A percentile compares a stretch with the other conserved stretches of the same genome.
phyloP scores from a whole-genome alignment of 2,329 filamentous ascomycete species.

The Aspergillus carbonarius region DNA sequence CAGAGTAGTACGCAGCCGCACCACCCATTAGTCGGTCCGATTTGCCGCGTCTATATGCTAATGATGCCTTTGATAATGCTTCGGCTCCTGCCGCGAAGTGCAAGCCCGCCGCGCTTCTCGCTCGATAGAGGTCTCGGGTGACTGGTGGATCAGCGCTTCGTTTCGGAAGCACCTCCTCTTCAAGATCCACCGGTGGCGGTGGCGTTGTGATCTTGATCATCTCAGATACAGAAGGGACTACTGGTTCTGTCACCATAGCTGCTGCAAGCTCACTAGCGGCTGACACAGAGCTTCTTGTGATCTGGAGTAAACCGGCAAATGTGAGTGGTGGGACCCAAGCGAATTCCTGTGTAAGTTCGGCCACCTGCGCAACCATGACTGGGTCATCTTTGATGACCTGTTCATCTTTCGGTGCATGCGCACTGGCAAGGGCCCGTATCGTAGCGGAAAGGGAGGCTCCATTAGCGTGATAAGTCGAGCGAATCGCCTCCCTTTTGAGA shows the following conservation, averaged over 20 bases:
- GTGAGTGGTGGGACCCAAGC: constrained; percentile 50
- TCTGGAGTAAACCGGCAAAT: constrained; percentile 53
- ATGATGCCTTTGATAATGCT: constrained; percentile 58
- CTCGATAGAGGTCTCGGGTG: constrained; percentile 24
- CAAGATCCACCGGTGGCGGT: constrained; percentile 21
- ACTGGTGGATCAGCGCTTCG: constrained; percentile 8
- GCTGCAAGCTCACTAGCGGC: constrained; percentile 61
- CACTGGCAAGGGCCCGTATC: constrained; percentile 54
- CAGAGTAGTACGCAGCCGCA: constrained; percentile 73
- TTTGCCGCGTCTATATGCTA: constrained; percentile 60
- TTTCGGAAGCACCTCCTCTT: constrained; percentile 22
- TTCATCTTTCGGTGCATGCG: constrained; percentile 44
- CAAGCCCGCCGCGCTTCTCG: constrained; percentile 41
- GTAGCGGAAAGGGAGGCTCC: constrained; percentile 57
- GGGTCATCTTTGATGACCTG: constrained; percentile 41
- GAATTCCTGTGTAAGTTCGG: constrained; percentile 57
- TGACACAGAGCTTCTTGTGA: constrained; percentile 58
- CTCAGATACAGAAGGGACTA: constrained; percentile 31
- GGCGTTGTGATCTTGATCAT: constrained; percentile 46
- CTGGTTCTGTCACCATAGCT: constrained; percentile 47
- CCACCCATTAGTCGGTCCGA: constrained; percentile 73
- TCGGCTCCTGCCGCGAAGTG: constrained; percentile 49
- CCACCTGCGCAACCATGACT: constrained; percentile 49
- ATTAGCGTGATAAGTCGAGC: constrained; percentile 60
- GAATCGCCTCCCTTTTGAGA: constrained; percentile 48